phyloP scores from a whole-genome alignment of 176 grass and related monocot species.

The Metroxylon sagu region DNA sequence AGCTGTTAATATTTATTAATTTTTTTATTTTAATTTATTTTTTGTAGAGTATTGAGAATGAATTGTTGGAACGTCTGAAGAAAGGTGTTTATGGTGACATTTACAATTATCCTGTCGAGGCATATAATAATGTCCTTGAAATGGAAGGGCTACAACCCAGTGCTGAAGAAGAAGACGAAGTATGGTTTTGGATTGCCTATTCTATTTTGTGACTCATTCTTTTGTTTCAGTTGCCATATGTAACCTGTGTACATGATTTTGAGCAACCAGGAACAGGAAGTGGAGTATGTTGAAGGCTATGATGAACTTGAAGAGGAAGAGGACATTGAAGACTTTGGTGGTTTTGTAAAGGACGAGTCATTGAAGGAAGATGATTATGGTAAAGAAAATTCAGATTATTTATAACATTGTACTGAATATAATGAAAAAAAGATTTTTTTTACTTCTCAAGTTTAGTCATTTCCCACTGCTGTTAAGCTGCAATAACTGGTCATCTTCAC shows the following conservation, averaged over 20 bases:
- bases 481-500: too few relatives aligned
- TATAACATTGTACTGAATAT: too few relatives aligned
- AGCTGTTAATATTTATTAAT: background rate
- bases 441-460: too few relatives aligned
- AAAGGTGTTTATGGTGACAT: conserved; percentile 93
- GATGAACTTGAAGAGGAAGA: conserved; percentile 67
- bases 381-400: conserved; percentile 4
- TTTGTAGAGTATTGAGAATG: conserved; percentile 69
- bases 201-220: conserved; percentile 11
- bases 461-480: too few relatives aligned
- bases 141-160: conserved; percentile 31
- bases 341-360: conserved; percentile 12
- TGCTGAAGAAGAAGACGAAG: conserved; percentile 44
- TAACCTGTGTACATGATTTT: background rate
- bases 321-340: conserved; percentile 81
- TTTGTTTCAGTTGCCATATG: background rate
- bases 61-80: conserved; percentile 73
- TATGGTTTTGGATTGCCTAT: conserved; percentile 10
- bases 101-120: conserved; percentile 40
- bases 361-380: conserved; percentile 28
- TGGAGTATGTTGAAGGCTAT: conserved; percentile 74
- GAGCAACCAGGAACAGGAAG: conserved; percentile 34
- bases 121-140: conserved; percentile 39
- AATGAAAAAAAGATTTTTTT: too few relatives aligned
- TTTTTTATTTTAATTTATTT: background rate